phyloP scores from a whole-genome alignment of 2,329 filamentous ascomycete genomes.

The Ophiostoma sp. region DNA sequence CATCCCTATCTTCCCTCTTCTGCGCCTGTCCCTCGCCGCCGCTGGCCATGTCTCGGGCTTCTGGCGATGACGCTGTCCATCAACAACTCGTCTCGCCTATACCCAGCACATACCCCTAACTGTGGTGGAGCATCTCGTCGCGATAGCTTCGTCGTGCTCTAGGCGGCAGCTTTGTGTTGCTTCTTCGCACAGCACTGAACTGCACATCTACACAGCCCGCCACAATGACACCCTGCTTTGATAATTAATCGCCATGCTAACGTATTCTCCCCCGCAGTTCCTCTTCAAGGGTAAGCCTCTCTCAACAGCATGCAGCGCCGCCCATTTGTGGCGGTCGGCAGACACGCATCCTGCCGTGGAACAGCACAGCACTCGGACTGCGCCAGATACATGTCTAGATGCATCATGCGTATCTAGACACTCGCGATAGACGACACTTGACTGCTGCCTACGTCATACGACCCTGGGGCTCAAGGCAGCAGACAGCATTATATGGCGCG shows the following conservation, averaged over 20 bases:
- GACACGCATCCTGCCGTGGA: background rate
- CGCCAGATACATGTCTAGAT: background rate
- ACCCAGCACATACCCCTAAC: slow-evolving; percentile 6
- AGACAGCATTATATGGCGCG: background rate
- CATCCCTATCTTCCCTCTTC: background rate
- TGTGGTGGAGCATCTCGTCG: slow-evolving; percentile 6
- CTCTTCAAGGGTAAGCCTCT: slow-evolving; percentile 83
- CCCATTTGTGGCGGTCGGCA: background rate
- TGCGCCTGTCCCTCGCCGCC: background rate
- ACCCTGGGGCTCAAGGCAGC: background rate
- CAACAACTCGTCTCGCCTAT: background rate
- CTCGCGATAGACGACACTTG: background rate
- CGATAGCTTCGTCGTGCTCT: background rate
- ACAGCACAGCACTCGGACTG: background rate
- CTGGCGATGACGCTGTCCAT: background rate
- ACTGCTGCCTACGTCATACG: slow-evolving; percentile 5
- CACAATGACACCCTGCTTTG: too few species aligned
- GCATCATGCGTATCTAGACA: background rate
- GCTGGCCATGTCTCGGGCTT: too few species aligned
- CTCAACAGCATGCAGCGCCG: slow-evolving; percentile 13
- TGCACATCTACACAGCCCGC: background rate
- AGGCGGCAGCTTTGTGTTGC: background rate
- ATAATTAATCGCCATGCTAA: slow-evolving; percentile 19
- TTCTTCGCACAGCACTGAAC: too few species aligned
- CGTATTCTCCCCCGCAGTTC: slow-evolving; percentile 55